A percentile compares a stretch with the other conserved stretches of the same genome.
Conservation (phyloP, 2,329 filamentous ascomycete genomes). For the Aspergillus phoenicis region DNA sequence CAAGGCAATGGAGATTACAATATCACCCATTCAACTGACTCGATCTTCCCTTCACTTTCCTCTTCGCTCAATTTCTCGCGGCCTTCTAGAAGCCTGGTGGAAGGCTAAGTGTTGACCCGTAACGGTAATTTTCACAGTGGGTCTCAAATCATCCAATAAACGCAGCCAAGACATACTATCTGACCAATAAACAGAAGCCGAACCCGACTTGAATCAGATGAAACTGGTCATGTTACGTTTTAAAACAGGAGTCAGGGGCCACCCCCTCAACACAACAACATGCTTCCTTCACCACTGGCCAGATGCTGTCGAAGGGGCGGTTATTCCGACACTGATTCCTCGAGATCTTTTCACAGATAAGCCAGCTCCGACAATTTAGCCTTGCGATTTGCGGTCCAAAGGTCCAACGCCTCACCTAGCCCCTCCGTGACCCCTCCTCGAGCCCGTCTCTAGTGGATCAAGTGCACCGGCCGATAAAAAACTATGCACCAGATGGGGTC, state of each 20-base stretch:
- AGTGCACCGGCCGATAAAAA: neutral
- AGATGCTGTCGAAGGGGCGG: neutral
- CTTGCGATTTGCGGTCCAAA: neutral
- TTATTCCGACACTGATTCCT: neutral
- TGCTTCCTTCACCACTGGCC: neutral
- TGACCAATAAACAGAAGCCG: neutral
- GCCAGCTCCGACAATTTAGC: neutral
- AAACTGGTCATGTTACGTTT: conserved; percentile 18
- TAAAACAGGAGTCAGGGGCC: neutral
- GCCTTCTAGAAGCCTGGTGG: neutral
- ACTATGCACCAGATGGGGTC: neutral
- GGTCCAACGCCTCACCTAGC: neutral
- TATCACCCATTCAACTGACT: neutral
- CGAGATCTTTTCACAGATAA: neutral
- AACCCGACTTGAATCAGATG: neutral
- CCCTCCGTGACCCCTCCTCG: neutral
- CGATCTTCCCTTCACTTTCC: neutral
- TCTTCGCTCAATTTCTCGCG: neutral
- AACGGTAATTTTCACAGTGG: conserved; percentile 3
- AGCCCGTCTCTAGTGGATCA: neutral
- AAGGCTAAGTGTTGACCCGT: neutral
- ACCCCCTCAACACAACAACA: neutral
- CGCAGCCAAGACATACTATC: neutral
- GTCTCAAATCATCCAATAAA: neutral
- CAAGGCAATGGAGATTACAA: no score